Evolutionary conservation across 2,329 filamentous ascomycete species (phyloP).

Genomic region (Phaeophleospora eucalypticola): DNA sequence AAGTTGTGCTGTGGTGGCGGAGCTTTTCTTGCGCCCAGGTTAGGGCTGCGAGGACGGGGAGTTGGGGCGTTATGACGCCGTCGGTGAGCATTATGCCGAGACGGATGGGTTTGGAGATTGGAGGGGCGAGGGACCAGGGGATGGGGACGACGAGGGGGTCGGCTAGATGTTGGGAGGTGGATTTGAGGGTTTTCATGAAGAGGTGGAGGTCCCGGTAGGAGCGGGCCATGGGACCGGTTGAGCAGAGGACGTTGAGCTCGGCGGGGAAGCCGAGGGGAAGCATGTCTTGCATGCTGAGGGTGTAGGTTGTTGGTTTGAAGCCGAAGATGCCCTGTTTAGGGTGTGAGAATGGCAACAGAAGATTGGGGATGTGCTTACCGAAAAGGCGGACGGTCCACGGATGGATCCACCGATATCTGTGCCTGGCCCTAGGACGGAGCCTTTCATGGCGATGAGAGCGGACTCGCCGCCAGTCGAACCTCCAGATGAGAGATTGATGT

Average conservation of each 20-base stretch:
- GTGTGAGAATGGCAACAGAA: not conserved
- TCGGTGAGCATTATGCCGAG: slow-evolving; percentile 16
- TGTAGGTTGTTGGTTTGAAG: slow-evolving; percentile 29
- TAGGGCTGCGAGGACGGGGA: slow-evolving; percentile 11
- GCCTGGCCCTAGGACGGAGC: slow-evolving; percentile 56
- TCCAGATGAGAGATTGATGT: slow-evolving; percentile 16
- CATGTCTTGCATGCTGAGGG: slow-evolving; percentile 14
- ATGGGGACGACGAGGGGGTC: slow-evolving; percentile 17
- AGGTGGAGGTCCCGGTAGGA: slow-evolving; percentile 15
- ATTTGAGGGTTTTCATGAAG: slow-evolving; percentile 10
- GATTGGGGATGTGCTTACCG: not conserved
- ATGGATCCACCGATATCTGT: slow-evolving; percentile 61
- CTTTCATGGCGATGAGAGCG: slow-evolving; percentile 55
- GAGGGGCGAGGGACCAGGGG: slow-evolving; percentile 14
- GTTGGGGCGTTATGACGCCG: slow-evolving; percentile 17
- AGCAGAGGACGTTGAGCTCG: slow-evolving; percentile 19
- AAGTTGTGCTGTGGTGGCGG: slow-evolving; percentile 2
- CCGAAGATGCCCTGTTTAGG: slow-evolving; percentile 56
- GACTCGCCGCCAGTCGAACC: slow-evolving; percentile 31
- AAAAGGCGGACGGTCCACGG: slow-evolving; percentile 79
- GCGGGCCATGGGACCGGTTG: slow-evolving; percentile 15
- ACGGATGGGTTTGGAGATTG: slow-evolving; percentile 6
- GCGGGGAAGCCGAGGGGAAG: slow-evolving; percentile 14
- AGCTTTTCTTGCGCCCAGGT: slow-evolving; percentile 11
- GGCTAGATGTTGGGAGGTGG: slow-evolving; percentile 12